Base-by-base conservation (phyloP, 371 early-diverging fungal genomes). In the Mucor circinelloides region DNA sequence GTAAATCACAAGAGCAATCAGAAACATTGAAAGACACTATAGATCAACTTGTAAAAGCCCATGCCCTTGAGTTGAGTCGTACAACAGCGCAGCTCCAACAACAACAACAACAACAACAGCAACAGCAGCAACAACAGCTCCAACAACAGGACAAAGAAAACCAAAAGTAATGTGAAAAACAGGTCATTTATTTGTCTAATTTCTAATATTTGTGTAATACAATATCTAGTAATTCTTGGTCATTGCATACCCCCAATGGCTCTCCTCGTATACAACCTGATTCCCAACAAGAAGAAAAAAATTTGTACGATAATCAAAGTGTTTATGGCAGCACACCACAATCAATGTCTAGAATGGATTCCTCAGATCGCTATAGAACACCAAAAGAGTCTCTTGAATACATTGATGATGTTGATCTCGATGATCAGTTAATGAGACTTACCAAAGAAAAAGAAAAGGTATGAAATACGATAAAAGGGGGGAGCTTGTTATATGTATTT, bases 361-460 rank as follows among this genome's bases (percentile, higher is more conserved):
- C 58, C 27, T 36, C 58, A 2, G n/a, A 31, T 44, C 21, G 31
- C 5, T 48, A 31, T n/a, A 48, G 61, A 21, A 61, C 61, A n/a
- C 48, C 61, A 19, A 61, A 61, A 23, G 48, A 50, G 9, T 42
- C 64, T 19, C 13, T 40, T 5, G 58, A 58, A 19, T 52, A 58
- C 15, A 30, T 38, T 2, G 44, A 50, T 12, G 44, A 67, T 40
- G 25, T 62, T 27, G 68, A 74, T 46, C 63, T 75, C 23, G 75
- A 75, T 66, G 64, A 66, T 50, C 69, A 72, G 50, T 42, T 75
- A 10, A 66, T 63, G 57, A 66, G 63, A 38, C 46, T 75, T 17
- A 69, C 67, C 6, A 69, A 75, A 42, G 67, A 72, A 64, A 75
- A 75, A 36, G 75, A 75, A 66, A 69, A 67, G 61, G 75, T 72